These are phyloP conservation scores for Lippia alba DNA, from an alignment of 305 asterid species.

Conservation along the genomic window DNA sequence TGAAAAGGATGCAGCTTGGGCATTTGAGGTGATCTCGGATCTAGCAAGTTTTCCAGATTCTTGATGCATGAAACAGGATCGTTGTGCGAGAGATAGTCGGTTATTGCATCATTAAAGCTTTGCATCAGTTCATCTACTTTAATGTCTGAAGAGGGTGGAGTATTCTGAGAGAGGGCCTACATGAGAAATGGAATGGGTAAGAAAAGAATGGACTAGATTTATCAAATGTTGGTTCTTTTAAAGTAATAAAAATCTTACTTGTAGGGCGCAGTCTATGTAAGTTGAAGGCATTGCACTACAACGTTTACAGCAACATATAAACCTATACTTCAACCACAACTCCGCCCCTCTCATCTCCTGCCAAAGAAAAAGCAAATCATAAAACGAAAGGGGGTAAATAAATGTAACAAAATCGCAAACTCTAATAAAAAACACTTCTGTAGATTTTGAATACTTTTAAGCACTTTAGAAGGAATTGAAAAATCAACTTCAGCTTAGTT, in stretches of 20 bases:
- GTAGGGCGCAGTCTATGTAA: conserved; percentile 58
- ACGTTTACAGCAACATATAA: conserved; percentile 63
- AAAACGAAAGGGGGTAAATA: no score
- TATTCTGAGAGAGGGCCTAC: conserved; percentile 45
- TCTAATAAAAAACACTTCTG: no score
- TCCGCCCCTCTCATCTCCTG: conserved; percentile 71
- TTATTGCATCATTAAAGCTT: conserved; percentile 46
- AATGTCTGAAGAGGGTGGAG: conserved; percentile 20
- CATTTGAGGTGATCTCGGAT: conserved; percentile 23
- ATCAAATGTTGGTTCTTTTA: no score
- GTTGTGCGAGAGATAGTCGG: conserved; percentile 48
- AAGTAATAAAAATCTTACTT: conserved; percentile 44
- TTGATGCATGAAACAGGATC: conserved; percentile 55
- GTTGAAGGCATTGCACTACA: conserved; percentile 57
- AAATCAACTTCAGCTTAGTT: no score
- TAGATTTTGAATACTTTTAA: no score
- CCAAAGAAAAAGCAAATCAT: conserved; percentile 18
- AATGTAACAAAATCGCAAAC: no score
- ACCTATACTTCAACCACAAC: conserved; percentile 64
- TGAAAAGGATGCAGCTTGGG: conserved; percentile 55
- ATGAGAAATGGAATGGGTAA: conserved; percentile 3
- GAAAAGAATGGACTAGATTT: not conserved
- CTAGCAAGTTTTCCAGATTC: conserved; percentile 68
- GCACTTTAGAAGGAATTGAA: no score
- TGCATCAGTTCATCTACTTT: conserved; percentile 40